Conservation (phyloP, 129 eudicot species). For the Kitagawia praeruptora region DNA sequence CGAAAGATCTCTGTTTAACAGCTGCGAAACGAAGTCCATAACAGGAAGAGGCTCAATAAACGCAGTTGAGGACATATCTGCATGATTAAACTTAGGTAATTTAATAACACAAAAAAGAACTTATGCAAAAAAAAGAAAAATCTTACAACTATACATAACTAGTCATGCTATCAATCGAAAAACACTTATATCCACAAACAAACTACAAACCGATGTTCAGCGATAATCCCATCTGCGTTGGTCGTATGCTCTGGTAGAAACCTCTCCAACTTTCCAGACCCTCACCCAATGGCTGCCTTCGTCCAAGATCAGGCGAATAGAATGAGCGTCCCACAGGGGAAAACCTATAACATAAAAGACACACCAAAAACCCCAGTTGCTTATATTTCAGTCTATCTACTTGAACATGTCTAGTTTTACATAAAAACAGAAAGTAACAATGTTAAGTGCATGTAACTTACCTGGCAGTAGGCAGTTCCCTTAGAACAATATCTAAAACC, state of each 20-base stretch:
- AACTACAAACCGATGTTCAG: slow-evolving; percentile 55
- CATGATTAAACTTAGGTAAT: neutral
- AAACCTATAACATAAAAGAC: slow-evolving; percentile 31
- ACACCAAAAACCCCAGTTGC: slow-evolving; percentile 6
- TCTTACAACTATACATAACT: neutral
- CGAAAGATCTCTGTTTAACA: slow-evolving; percentile 66
- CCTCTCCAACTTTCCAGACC: slow-evolving; percentile 97
- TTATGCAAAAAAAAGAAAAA: neutral
- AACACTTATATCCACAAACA: neutral
- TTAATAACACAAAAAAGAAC: neutral
- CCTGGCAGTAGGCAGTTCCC: slow-evolving; percentile 83
- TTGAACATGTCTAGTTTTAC: neutral
- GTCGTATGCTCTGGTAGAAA: slow-evolving; percentile 88
- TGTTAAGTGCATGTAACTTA: slow-evolving; percentile 9
- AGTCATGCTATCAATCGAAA: neutral
- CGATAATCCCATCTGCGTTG: slow-evolving; percentile 95
- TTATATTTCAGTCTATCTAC: neutral
- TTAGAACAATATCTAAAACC: slow-evolving; percentile 85
- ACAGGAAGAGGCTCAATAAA: slow-evolving; percentile 95
- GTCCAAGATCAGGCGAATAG: slow-evolving; percentile 70
- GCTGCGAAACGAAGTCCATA: slow-evolving; percentile 70
- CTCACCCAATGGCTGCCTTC: slow-evolving; percentile 80
- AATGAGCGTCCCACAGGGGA: slow-evolving; percentile 85
- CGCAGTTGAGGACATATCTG: slow-evolving; percentile 99
- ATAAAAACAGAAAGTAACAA: slow-evolving; percentile 3